These are phyloP conservation scores for Aspergillus campestris DNA, from an alignment of 495 filamentous ascomycete genomes.

Conservation along the genomic window DNA sequence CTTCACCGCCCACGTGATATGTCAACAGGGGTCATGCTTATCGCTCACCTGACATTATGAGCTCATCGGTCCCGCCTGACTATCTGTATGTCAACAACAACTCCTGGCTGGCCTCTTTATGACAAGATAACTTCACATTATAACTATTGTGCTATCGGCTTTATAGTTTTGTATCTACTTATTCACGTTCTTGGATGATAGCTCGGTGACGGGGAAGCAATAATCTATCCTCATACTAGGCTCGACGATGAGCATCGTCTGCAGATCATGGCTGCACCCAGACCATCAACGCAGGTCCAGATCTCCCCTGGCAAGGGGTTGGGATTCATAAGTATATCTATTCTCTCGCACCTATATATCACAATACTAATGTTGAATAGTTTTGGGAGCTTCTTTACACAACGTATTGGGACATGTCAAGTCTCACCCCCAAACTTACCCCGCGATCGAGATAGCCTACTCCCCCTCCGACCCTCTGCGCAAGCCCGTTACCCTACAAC, in stretches of 20 bases:
- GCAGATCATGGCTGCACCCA: slow-evolving; percentile 38
- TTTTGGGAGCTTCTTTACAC: slow-evolving; percentile 81
- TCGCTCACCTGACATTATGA: slow-evolving; percentile 31
- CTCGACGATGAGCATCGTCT: slow-evolving; percentile 8
- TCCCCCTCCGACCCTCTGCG: slow-evolving; percentile 59
- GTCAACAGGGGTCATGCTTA: slow-evolving; percentile 18
- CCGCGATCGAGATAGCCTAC: slow-evolving; percentile 73
- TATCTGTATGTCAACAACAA: not conserved
- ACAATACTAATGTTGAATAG: slow-evolving; percentile 38
- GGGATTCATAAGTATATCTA: slow-evolving; percentile 63
- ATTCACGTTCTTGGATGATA: too few species aligned
- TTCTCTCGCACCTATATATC: slow-evolving; percentile 1
- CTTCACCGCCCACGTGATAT: slow-evolving; percentile 11
- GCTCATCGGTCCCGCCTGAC: slow-evolving; percentile 8
- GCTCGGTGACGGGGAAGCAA: not conserved
- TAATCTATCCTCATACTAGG: slow-evolving; percentile 7
- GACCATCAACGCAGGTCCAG: slow-evolving; percentile 45
- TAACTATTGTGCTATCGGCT: not conserved
- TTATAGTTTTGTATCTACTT: not conserved
- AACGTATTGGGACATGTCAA: slow-evolving; percentile 80
- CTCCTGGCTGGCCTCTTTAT: slow-evolving; percentile 8
- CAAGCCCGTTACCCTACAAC: slow-evolving; percentile 60
- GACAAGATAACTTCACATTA: not conserved
- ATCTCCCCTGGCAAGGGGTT: slow-evolving; percentile 69
- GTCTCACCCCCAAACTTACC: slow-evolving; percentile 70